phyloP scores from a whole-genome alignment of 352 stramenopile species.

The Phytophthora rubi region DNA sequence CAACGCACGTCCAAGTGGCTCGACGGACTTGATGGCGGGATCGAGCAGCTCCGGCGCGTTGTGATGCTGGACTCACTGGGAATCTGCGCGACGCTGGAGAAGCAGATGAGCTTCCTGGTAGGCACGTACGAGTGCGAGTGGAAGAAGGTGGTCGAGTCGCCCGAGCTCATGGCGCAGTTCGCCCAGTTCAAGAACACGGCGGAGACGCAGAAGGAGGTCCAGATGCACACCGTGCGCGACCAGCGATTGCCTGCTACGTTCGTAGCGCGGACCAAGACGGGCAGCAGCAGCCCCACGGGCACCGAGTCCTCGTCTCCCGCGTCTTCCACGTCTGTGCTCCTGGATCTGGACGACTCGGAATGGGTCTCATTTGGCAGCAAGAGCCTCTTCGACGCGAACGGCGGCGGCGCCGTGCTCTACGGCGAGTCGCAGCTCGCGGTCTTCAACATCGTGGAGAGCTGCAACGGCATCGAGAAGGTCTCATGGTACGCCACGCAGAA shows the following conservation, averaged over 20 bases:
- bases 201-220: slow-evolving; percentile 64
- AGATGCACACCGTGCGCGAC: slow-evolving; percentile 79
- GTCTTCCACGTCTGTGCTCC: slow-evolving; percentile 32
- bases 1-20: slow-evolving; percentile 91
- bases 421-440: slow-evolving; percentile 91
- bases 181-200: slow-evolving; percentile 93
- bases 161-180: slow-evolving; percentile 81
- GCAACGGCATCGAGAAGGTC: slow-evolving; percentile 63
- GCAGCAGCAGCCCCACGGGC: slow-evolving; percentile 60
- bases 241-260: slow-evolving; percentile 76
- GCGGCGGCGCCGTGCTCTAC: slow-evolving; percentile 89
- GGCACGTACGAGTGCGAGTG: slow-evolving; percentile 95
- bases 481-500: slow-evolving; percentile 94
- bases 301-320: slow-evolving; percentile 48
- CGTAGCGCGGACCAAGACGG: slow-evolving; percentile 50
- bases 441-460: slow-evolving; percentile 85
- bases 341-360: slow-evolving; percentile 32
- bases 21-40: slow-evolving; percentile 75
- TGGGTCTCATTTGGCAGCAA: slow-evolving; percentile 85
- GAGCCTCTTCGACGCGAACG: slow-evolving; percentile 80
- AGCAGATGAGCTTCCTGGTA: slow-evolving; percentile 91
- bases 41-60: slow-evolving; percentile 57
- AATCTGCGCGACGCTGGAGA: slow-evolving; percentile 75
- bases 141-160: slow-evolving; percentile 91
- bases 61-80: slow-evolving; percentile 92